Evolutionary conservation across 2,329 filamentous ascomycete species (phyloP), one percentile per base, ranked within the genome.

Genomic region (Colletotrichum spaethianum): DNA sequence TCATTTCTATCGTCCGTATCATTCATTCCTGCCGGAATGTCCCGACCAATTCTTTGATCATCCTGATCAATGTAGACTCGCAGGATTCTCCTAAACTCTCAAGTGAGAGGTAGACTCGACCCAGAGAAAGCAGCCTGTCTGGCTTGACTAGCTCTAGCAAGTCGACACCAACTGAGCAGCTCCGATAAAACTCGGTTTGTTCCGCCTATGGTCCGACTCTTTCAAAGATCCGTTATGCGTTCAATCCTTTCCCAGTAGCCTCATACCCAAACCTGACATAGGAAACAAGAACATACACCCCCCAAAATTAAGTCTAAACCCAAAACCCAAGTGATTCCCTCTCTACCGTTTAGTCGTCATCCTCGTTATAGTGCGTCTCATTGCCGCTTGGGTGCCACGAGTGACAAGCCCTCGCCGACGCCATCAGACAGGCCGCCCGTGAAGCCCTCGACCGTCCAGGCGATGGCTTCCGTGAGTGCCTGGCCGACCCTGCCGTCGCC

Each of bases 401-500:
- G 61, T 20, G 60, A 70, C 31, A 82, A 73, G 11, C 80, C 80
- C 70, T 81, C 80, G 23, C 83, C 82, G 86, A 87, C 83, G 7
- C 93, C 91, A 75, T 94, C 91, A 75, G 90, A 90, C 52, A 94
- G 83, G 0, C 93, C 93, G 18, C 90, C 91, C 2, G 90, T 86
- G 62, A 94, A 82, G 26, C 90, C 89, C 73, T 91, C 86, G 1
- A 93, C 80, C 76, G 90, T 87, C 89, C 92, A 94, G 3, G 87
- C 79, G 3, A 87, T 85, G 12, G 88, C 77, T 40, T 89, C 87
- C 23, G 87, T 85, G 28, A 93, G 78, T 3, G 85, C 83, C 73
- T 90, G 86, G 0, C 91, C 91, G n/a, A 93, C 82, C 72, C 86
- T 88, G 0, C 92, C 92, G 71, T 93, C 89, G 28, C 91, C 89